These are phyloP conservation scores for Mucor plumbeus DNA, from an alignment of 371 early-diverging fungal genomes.

Conservation along the genomic window DNA sequence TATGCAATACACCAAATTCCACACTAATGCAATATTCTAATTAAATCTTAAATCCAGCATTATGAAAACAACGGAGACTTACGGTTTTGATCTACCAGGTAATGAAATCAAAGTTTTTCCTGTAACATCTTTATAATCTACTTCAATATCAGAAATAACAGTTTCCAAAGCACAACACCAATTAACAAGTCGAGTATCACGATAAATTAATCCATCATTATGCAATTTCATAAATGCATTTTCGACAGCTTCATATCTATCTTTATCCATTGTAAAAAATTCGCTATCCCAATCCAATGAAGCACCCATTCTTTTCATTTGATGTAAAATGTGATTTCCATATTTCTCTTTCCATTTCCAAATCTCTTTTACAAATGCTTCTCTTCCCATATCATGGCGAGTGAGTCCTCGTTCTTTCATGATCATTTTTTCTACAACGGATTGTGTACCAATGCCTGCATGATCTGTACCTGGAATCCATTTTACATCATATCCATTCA, in stretches of 20 bases:
- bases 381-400: conserved; percentile 76
- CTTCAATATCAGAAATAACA: conserved; percentile 94
- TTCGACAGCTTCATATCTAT: conserved; percentile 77
- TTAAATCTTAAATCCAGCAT: neutral
- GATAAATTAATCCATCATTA: conserved; percentile 90
- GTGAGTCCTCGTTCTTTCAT: conserved; percentile 63
- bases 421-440: conserved; percentile 92
- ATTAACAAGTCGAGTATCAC: conserved; percentile 91
- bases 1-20: conserved; percentile 79
- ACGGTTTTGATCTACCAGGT: conserved; percentile 70
- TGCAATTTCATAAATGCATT: conserved; percentile 89
- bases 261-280: conserved; percentile 93
- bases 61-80: conserved; percentile 29
- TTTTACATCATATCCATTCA: conserved; percentile 82
- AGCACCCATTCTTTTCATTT: conserved; percentile 79
- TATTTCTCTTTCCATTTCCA: conserved; percentile 86
- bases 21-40: conserved; percentile 59
- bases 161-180: conserved; percentile 96
- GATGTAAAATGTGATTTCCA: conserved; percentile 64
- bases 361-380: conserved; percentile 84
- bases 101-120: conserved; percentile 66
- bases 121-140: conserved; percentile 73
- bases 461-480: conserved; percentile 98
- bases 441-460: conserved; percentile 98
- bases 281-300: conserved; percentile 85